A percentile compares a stretch with the other conserved stretches of the same genome.
phyloP scores from a whole-genome alignment of 345 rosid species.

The Crucihimalaya himalaica region DNA sequence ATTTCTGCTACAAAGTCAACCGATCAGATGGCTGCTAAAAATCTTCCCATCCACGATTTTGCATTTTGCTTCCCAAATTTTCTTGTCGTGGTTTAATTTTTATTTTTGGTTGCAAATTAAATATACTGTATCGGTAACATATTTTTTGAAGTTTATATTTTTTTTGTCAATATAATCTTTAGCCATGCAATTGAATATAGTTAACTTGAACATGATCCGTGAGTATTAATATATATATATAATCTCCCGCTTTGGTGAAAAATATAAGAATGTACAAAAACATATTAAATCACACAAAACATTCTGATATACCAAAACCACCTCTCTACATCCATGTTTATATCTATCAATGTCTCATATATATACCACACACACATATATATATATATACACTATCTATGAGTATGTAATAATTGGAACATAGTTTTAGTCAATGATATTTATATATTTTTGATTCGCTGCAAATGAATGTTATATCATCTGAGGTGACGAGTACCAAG shows the following conservation, averaged over 20 bases:
- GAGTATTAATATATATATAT: not conserved
- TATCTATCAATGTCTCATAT: not conserved
- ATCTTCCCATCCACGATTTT: not conserved
- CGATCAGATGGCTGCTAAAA: conserved; percentile 29
- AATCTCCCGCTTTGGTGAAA: conserved; percentile 22
- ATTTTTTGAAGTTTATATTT: not conserved
- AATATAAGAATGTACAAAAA: conserved; percentile 14
- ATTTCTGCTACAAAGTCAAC: conserved; percentile 4
- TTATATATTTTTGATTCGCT: conserved; percentile 23
- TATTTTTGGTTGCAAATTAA: not conserved
- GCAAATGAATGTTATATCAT: conserved; percentile 12
- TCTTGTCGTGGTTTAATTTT: not conserved
- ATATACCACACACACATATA: too few species aligned
- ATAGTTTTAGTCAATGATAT: not conserved
- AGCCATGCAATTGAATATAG: conserved; percentile 1
- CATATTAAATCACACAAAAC: conserved; percentile 29
- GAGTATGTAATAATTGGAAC: not conserved
- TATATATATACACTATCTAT: not conserved
- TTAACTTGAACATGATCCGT: not conserved
- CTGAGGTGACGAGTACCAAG: conserved; percentile 32
- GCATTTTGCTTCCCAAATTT: not conserved
- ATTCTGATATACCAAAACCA: not conserved
- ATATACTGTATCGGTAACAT: not conserved
- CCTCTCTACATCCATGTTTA: not conserved
- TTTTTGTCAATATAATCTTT: not conserved